phyloP scores from a whole-genome alignment of 257 asterid species.

The Dorcoceras hygrometricum region DNA sequence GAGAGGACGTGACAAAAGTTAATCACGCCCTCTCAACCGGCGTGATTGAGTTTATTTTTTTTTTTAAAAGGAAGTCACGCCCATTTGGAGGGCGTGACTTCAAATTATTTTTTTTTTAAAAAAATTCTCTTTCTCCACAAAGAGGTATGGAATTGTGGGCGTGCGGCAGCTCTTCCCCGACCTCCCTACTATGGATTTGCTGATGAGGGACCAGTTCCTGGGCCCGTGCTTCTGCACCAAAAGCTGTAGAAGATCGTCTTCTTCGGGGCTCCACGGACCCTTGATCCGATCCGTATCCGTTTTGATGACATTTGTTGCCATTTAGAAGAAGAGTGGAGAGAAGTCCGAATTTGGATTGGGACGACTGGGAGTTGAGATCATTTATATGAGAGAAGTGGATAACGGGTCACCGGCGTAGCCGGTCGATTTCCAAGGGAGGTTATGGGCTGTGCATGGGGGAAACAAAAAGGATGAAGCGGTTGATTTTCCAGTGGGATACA shows the following conservation, averaged over 20 bases:
- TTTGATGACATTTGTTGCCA: slow-evolving; percentile 8
- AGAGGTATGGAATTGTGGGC: too few relatives aligned
- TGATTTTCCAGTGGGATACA: slow-evolving; percentile 13
- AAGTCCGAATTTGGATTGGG: background rate
- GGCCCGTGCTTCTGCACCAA: slow-evolving; percentile 39
- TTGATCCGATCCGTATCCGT: slow-evolving; percentile 29
- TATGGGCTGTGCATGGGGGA: slow-evolving; percentile 3
- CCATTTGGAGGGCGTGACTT: too few relatives aligned
- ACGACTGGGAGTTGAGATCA: too few relatives aligned
- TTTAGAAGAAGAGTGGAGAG: slow-evolving; percentile 4
- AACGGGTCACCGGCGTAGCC: too few relatives aligned
- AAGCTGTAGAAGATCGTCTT: slow-evolving; percentile 32
- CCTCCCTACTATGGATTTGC: slow-evolving; percentile 38
- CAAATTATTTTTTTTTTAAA: too few relatives aligned
- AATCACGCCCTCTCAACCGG: too few relatives aligned
- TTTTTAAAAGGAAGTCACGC: too few relatives aligned
- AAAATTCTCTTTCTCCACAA: too few relatives aligned
- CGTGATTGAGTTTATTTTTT: too few relatives aligned
- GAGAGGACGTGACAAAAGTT: too few relatives aligned
- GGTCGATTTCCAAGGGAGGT: too few relatives aligned
- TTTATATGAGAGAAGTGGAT: background rate
- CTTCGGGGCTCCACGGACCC: slow-evolving; percentile 54
- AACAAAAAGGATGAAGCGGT: slow-evolving; percentile 15
- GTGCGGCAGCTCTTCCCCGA: slow-evolving; percentile 53
- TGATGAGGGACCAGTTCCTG: slow-evolving; percentile 41